Evolutionary conservation across 352 stramenopile genomes (phyloP), one percentile per base, ranked within the genome.

Genomic region (Nothophytophthora sp.): DNA sequence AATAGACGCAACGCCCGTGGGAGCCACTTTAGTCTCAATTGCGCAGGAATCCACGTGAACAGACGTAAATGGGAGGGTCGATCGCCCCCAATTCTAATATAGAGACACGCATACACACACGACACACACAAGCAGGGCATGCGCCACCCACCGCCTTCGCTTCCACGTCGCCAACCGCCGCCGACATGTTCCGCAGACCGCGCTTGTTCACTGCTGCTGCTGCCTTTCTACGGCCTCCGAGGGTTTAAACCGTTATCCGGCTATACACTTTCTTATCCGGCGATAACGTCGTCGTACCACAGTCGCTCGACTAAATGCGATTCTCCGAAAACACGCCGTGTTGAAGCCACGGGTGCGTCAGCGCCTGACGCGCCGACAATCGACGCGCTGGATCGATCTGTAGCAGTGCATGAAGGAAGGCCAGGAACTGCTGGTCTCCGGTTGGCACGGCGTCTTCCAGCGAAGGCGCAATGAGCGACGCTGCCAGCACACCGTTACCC

Each of bases 281-380:
- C 53, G 16, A 22, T 55, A n/a, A n/a, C n/a, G n/a, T n/a, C n/a
- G n/a, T n/a, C n/a, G n/a, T n/a, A n/a, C n/a, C n/a, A n/a, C n/a
- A n/a, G n/a, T n/a, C n/a, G n/a, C n/a, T n/a, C n/a, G n/a, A n/a
- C n/a, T n/a, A 48, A 69, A 76, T 76, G 42, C 67, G 63, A 55
- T 72, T 76, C 30, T 67, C 54, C 16, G 75, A 83, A 67, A 86
- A 88, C 25, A 88, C 70, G 44, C 76, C 72, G 50, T 59, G 60
- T 50, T 81, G 63, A 30, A 93, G 67, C 76, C 80, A 93, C 13
- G 77, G 67, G 30, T 92, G 84, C 23, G 59, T 36, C 38, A 92
- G 56, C 37, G 84, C 81, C 41, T 84, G 59, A 10, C 55, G 36
- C 0, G 81, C 84, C n/a, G 76, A 79, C 25, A 80, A 38, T 5